Percentiles rank a stretch among this genome's conserved stretches.
Evolutionary conservation across 139 green algal species (phyloP).

Genomic region (Chlamydomonas asymmetrica): DNA sequence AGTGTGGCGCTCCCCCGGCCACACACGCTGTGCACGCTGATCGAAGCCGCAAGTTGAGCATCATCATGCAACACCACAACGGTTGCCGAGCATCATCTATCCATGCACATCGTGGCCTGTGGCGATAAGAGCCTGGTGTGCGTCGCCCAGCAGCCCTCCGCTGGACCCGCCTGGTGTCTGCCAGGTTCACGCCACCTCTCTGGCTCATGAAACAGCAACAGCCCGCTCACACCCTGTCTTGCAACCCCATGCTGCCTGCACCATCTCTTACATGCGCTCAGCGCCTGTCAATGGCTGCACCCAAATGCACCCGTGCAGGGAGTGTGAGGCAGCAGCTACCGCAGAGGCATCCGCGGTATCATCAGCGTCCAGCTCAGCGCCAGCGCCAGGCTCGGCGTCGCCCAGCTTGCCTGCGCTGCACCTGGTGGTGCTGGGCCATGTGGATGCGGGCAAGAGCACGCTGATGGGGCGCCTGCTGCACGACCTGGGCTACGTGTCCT

Average conservation of each 20-base stretch:
- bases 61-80: no score
- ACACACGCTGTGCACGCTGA: no score
- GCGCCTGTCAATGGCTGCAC: not conserved
- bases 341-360: conserved; percentile 21
- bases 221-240: not conserved
- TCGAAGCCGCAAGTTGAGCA: no score
- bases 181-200: not conserved
- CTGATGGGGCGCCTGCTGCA: conserved; percentile 93
- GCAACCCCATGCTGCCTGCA: not conserved
- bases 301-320: conserved; percentile 2
- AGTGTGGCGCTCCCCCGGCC: no score
- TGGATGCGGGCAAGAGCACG: conserved; percentile 96
- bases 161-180: not conserved
- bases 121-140: no score
- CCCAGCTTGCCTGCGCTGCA: conserved; percentile 53
- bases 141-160: not conserved
- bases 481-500: conserved; percentile 68
- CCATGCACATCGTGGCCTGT: no score
- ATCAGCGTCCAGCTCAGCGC: not conserved
- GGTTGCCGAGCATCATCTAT: no score
- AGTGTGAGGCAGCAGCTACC: conserved; percentile 27
- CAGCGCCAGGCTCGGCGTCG: not conserved
- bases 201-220: no score
- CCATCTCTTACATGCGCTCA: not conserved
- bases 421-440: conserved; percentile 92